These are phyloP conservation scores for Microsporum canis DNA, from an alignment of 2,329 filamentous ascomycete species.

Conservation along the genomic window DNA sequence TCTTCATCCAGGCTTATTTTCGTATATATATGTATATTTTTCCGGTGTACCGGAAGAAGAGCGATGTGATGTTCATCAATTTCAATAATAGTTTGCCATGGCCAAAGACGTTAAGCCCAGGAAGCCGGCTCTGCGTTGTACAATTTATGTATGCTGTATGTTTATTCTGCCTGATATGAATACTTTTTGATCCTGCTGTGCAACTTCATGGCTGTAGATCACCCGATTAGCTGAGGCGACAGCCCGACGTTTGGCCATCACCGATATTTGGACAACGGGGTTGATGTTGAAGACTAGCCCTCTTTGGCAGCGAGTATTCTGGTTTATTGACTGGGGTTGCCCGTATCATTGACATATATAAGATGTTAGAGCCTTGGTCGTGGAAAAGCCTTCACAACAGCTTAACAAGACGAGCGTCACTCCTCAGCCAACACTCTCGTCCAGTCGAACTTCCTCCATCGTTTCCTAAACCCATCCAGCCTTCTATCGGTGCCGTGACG, in stretches of 20 bases:
- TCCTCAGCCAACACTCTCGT: conserved; percentile 50
- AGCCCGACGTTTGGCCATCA: not conserved
- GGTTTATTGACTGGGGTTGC: not conserved
- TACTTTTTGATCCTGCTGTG: not conserved
- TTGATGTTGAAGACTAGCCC: not conserved
- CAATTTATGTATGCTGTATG: not conserved
- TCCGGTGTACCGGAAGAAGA: not conserved
- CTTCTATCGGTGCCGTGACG: conserved; percentile 53
- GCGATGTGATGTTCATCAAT: not conserved
- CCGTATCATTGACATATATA: not conserved
- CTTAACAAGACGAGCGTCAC: conserved; percentile 7
- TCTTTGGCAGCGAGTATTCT: not conserved
- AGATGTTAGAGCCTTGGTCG: not conserved
- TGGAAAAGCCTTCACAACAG: no score
- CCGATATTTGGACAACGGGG: not conserved
- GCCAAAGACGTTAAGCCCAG: not conserved
- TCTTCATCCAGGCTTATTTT: not conserved
- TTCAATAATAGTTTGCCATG: not conserved
- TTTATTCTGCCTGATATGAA: not conserved
- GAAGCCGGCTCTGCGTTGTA: not conserved
- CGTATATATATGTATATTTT: not conserved
- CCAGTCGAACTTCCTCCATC: conserved; percentile 93
- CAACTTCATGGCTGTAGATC: not conserved
- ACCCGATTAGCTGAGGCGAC: not conserved
- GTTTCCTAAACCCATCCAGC: conserved; percentile 66